Evolutionary conservation across 2,329 filamentous ascomycete species (phyloP), one percentile per base, ranked within the genome.

Genomic region (Neocucurbitaria cava): DNA sequence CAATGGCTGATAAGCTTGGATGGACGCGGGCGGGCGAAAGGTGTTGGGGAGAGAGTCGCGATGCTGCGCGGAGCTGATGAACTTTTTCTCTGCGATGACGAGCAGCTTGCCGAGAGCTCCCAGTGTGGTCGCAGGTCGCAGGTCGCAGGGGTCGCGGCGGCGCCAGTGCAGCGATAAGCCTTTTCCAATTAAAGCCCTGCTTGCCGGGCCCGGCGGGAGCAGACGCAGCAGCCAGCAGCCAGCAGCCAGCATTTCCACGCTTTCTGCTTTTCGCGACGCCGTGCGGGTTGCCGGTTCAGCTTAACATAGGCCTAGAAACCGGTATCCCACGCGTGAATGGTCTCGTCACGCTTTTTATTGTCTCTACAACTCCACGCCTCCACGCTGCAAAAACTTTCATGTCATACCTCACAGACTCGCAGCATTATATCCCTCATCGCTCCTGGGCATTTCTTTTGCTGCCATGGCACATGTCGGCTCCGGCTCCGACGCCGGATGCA

Each of bases 1-100:
- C 55, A 57, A 63, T 59, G 55, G 50, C 41, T 39, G 33, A 38
- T 30, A 15, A 42, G 30, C 24, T 35, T 40, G 17, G 52, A 54
- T 52, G 52, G 48, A 46, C 46, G 31, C 26, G 46, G 40, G 54
- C 44, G 56, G 49, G 40, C 47, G 38, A 52, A 53, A 49, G 59
- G 52, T 54, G 61, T 51, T 56, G 58, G 54, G 58, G 46, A 52
- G 44, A 1, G 51, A 36, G 38, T 41, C 47, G 36, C 17, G 30
- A 21, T 33, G 49, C 42, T 46, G 39, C 39, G 43, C 49, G 52
- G 58, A 55, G 49, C 52, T 52, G 58, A 59, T 60, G 56, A 66
- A 69, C 64, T 69, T 68, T 68, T 69, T 68, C 64, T 62, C 56
- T 61, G 65, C 66, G 46, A 68, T 69, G 67, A 68, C 66, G 65